Evolutionary conservation across 495 filamentous ascomycete genomes (phyloP).

Genomic region (Penicillium silybi): DNA sequence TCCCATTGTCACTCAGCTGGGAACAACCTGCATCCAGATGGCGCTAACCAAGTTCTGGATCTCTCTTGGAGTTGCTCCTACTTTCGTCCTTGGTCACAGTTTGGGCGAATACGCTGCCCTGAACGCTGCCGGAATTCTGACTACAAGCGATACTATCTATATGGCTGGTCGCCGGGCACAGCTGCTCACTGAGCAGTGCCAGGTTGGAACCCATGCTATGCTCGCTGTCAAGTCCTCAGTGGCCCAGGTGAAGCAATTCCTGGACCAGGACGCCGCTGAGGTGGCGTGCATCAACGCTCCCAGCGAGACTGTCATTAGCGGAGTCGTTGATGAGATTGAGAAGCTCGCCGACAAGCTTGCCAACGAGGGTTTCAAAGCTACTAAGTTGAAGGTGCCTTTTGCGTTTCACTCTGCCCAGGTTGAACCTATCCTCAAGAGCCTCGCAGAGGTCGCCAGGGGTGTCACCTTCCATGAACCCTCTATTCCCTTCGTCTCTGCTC

Average conservation of each 20-base stretch:
- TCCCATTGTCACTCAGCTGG: conserved; percentile 74
- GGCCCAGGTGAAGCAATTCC: conserved; percentile 26
- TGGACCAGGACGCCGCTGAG: conserved; percentile 31
- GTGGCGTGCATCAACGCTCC: conserved; percentile 53
- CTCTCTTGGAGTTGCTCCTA: conserved; percentile 72
- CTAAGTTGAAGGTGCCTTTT: conserved; percentile 66
- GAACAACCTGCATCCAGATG: conserved; percentile 77
- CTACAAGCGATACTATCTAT: conserved; percentile 73
- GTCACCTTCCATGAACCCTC: conserved; percentile 57
- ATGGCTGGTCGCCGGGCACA: conserved; percentile 75
- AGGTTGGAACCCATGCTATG: conserved; percentile 63
- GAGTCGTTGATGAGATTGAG: conserved; percentile 45
- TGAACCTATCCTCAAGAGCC: conserved; percentile 67
- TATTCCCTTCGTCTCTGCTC: conserved; percentile 71
- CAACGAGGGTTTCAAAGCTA: conserved; percentile 58
- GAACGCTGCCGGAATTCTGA: conserved; percentile 74
- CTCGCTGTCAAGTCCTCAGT: conserved; percentile 44
- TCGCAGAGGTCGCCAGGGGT: conserved; percentile 54
- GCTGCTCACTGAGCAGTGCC: conserved; percentile 70
- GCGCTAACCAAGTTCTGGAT: conserved; percentile 76
- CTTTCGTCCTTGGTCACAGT: conserved; percentile 81
- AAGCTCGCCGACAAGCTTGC: conserved; percentile 54
- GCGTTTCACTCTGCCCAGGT: conserved; percentile 82
- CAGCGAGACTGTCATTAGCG: conserved; percentile 49
- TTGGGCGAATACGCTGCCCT: conserved; percentile 85